Evolutionary conservation across 331 rosid species (phyloP), one percentile per base, ranked within the genome.

Genomic region (Quercus tomentella): DNA sequence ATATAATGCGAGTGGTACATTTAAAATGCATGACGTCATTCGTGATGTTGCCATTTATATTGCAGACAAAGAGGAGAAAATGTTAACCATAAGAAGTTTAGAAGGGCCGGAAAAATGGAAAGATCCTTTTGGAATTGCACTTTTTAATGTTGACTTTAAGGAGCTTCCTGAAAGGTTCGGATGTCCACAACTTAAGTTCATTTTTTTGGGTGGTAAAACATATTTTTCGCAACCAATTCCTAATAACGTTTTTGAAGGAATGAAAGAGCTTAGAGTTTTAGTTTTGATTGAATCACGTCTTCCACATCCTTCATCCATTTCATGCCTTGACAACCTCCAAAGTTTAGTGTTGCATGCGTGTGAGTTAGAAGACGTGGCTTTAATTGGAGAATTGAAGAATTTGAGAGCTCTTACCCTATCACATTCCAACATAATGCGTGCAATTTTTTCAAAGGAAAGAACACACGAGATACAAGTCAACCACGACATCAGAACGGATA

Each of bases 81-180:
- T 81, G 78, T 78, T 85, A n/a, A 49, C 80, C 0, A 77, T 81
- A 56, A 61, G 75, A 71, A 74, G 68, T 25, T 69, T 55, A 14
- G 5, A 16, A 0, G 60, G 15, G 20, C 33, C 65, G 55, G 78
- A 78, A 69, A 75, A 74, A 11, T 85, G 83, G 0, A 15, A 58
- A 70, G 76, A 37, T 23, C 75, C 81, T 18, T 76, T 75, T 65
- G 76, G 76, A 56, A 81, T 85, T 16, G 75, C 75, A 61, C 66
- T 81, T 72, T 83, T 75, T 17, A 31, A 76, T 74, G 78, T 78
- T 71, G 25, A 55, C 28, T 56, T 63, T 45, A 20, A 25, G 1
- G 75, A 79, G 28, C 84, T 84, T 73, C 88, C 87, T 1, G 79
- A 84, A 72, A 73, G 5, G 67, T 72, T 87, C 17, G 84, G 72